Percentiles rank a stretch among this genome's conserved stretches.
Conservation (phyloP, 1,139 yeast genomes). For the Diutina neorugosa region DNA sequence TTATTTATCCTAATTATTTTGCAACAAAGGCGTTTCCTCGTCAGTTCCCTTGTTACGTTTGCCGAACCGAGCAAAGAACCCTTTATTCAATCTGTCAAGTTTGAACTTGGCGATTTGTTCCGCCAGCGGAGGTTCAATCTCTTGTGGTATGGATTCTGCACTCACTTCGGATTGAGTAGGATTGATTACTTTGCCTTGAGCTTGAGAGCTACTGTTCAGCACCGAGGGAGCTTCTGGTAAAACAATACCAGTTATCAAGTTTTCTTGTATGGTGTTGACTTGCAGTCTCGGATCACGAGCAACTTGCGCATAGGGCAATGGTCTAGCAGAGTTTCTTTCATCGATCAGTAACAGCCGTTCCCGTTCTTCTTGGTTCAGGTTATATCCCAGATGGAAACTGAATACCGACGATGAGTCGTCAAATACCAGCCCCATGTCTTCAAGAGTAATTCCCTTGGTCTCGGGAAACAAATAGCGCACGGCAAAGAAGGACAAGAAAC, state of each 20-base stretch:
- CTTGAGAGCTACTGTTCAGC: background rate
- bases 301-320: background rate
- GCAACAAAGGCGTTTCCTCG: conserved; percentile 2
- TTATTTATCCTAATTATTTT: background rate
- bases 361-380: background rate
- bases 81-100: background rate
- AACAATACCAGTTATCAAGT: background rate
- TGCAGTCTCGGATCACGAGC: background rate
- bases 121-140: background rate
- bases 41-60: background rate
- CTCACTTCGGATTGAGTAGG: background rate
- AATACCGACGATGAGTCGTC: conserved; percentile 13
- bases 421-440: conserved; percentile 57
- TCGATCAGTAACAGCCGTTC: background rate
- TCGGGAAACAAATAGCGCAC: conserved; percentile 74
- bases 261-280: background rate
- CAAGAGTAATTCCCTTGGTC: conserved; percentile 79
- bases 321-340: background rate
- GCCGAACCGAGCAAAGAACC: background rate
- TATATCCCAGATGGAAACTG: background rate
- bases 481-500: conserved; percentile 54
- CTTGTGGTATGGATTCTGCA: background rate
- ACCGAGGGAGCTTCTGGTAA: background rate
- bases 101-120: background rate
- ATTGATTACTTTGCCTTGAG: background rate